Conservation (phyloP, 768 basidiomycete genomes). For the Naematelia aurantialba region DNA sequence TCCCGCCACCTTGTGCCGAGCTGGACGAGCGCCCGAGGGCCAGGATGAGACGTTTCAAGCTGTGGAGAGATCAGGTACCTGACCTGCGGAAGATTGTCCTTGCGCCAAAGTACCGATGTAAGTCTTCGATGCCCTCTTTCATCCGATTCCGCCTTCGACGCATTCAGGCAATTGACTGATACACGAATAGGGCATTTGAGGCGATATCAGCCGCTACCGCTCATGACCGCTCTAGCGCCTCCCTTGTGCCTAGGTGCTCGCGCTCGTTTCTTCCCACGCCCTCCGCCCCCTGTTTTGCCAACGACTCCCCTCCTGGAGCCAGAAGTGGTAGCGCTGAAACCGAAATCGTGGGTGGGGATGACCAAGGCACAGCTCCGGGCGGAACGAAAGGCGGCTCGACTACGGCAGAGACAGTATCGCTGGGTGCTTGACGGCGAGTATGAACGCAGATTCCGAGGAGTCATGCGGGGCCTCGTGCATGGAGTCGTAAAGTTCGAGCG, state of each 20-base stretch:
- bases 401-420: constrained; percentile 14
- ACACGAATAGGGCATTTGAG: constrained; percentile 16
- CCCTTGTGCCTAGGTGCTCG: background rate
- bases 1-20: constrained; percentile 18
- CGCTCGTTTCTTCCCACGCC: background rate
- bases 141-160: background rate
- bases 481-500: constrained; percentile 14
- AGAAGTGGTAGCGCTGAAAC: background rate
- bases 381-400: background rate
- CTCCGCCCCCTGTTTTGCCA: background rate
- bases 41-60: constrained; percentile 22
- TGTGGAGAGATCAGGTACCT: constrained; percentile 20
- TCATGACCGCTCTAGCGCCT: constrained; percentile 6
- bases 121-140: constrained; percentile 4
- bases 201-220: constrained; percentile 20
- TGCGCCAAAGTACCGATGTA: constrained; percentile 21
- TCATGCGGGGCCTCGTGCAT: constrained; percentile 15
- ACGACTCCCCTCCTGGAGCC: background rate
- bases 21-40: constrained; percentile 13
- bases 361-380: background rate
- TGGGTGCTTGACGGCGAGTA: constrained; percentile 25
- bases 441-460: constrained; percentile 24
- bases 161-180: background rate
- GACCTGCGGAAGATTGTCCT: constrained; percentile 13
- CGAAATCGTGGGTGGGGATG: background rate